Conservation (phyloP, 768 basidiomycete genomes). For the Megacollybia marginata region DNA sequence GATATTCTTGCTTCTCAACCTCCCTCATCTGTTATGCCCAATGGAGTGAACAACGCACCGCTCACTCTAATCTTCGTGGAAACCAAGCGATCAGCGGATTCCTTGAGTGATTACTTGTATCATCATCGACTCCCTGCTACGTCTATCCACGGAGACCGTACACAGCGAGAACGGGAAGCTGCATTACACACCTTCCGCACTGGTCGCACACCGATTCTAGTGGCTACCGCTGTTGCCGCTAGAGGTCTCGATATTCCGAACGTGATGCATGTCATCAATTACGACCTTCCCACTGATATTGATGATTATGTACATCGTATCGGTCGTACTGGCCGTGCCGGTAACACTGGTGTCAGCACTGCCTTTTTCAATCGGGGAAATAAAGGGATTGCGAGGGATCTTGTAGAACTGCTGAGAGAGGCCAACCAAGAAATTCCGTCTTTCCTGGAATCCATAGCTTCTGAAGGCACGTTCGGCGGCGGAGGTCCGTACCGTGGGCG, state of each 20-base stretch:
- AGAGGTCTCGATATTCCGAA: conserved; percentile 99
- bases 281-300: conserved; percentile 95
- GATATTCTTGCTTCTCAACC: conserved; percentile 84
- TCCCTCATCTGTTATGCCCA: not conserved
- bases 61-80: conserved; percentile 97
- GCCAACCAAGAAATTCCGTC: conserved; percentile 91
- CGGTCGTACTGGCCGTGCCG: conserved; percentile 97
- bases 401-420: conserved; percentile 90
- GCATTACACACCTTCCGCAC: conserved; percentile 94
- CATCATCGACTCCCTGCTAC: conserved; percentile 79
- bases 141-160: conserved; percentile 96
- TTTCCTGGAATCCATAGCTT: conserved; percentile 85
- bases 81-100: conserved; percentile 99
- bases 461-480: conserved; percentile 70
- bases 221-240: conserved; percentile 97
- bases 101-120: conserved; percentile 94
- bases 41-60: conserved; percentile 38
- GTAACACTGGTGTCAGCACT: conserved; percentile 92
- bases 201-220: conserved; percentile 91
- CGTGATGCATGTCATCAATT: conserved; percentile 97
- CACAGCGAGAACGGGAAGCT: conserved; percentile 94
- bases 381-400: conserved; percentile 84
- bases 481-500: conserved; percentile 34
- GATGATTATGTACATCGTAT: conserved; percentile 99
- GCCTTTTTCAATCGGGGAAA: conserved; percentile 96